Base-by-base conservation (phyloP, 108 stramenopile species). In the Mediolabrus comicus region DNA sequence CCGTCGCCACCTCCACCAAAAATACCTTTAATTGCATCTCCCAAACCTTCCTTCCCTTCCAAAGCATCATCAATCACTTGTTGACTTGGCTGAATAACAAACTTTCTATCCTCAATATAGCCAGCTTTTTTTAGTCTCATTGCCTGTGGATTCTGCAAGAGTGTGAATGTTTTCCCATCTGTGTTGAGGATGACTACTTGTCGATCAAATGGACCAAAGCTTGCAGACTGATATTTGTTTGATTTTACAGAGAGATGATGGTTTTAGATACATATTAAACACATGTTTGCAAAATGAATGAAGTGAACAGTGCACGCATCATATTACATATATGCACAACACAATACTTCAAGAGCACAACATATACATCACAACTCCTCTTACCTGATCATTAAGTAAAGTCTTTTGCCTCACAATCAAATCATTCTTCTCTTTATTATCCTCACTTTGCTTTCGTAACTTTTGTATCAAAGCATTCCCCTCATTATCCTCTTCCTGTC, bases 381-480 rank as follows among this genome's bases (percentile, higher is more conserved):
- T 69, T 32, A 84, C 80, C 70, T 81, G 76, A 79, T 90, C 90
- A 65, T 91, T 91, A 56, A 83, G 13, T 33, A 91, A 64, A n/a
- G 92, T 94, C 70, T 83, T 86, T 41, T 75, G 75, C 29, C 75
- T 55, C 14, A 94, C 84, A 3, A 67, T 52, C 36, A 79, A 43
- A 30, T 90, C 87, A 75, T 94, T 94, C 80, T 85, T 84, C 55
- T 94, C 92, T 63, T 71, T 76, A 72, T 94, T 94, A 32, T 91
- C 92, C 43, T 67, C 72, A 19, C 87, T 84, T 56, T 87, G 90
- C 49, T 79, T 80, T 61, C 73, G 71, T 38, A 94, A 79, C 38
- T 72, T 84, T 55, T 79, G 77, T 63, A 94, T 87, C 65, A 94
- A 67, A 8, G 31, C 83, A 65, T 87, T 93, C 60, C 84, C 84